Conservation (phyloP, 495 filamentous ascomycete species). For the Penicillium tannophilum region DNA sequence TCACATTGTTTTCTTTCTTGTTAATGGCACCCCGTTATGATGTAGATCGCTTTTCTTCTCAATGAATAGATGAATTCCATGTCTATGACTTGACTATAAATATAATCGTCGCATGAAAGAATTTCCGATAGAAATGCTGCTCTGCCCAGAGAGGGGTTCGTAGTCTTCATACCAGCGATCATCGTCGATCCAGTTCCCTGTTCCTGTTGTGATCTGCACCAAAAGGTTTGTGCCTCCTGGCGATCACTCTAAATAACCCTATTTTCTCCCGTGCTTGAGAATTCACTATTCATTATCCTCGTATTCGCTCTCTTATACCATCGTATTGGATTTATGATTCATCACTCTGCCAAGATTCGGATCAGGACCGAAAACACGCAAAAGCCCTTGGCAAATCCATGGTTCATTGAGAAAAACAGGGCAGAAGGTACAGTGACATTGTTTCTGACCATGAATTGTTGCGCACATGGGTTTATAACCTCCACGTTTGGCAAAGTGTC, state of each 20-base stretch:
- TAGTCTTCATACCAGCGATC: neutral
- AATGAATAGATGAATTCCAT: constrained; percentile 35
- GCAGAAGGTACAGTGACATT: too few relatives aligned
- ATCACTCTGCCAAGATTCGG: neutral
- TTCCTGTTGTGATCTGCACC: constrained; percentile 3
- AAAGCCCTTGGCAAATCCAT: neutral
- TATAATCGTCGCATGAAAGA: too few relatives aligned
- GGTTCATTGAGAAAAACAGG: neutral
- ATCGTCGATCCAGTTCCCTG: neutral
- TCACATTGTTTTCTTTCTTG: constrained; percentile 22
- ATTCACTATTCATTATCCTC: neutral
- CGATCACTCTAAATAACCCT: constrained; percentile 10
- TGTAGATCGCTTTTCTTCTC: constrained; percentile 31
- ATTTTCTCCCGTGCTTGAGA: neutral
- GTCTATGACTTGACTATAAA: neutral
- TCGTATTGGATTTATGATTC: neutral
- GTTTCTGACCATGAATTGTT: too few relatives aligned
- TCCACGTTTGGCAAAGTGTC: neutral
- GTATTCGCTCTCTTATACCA: neutral
- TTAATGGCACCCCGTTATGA: constrained; percentile 32
- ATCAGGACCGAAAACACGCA: neutral
- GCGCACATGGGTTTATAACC: too few relatives aligned
- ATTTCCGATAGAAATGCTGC: too few relatives aligned
- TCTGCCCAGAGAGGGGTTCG: too few relatives aligned
- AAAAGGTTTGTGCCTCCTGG: constrained; percentile 3